Conservation (phyloP, 2,329 filamentous ascomycete genomes). For the Monosporascus sp. region DNA sequence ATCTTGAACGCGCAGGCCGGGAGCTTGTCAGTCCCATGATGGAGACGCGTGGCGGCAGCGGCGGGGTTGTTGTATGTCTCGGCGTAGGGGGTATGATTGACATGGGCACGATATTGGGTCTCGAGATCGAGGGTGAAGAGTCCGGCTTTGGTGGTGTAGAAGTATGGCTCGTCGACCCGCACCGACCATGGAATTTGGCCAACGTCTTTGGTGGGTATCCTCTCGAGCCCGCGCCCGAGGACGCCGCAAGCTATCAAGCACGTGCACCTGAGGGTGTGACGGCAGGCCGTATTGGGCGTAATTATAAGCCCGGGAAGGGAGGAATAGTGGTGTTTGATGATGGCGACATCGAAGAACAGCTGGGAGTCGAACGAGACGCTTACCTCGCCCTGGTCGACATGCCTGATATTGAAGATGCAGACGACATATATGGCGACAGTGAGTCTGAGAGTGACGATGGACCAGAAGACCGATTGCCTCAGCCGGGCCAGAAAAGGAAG, state of each 20-base stretch:
- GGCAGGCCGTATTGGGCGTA: conserved; percentile 64
- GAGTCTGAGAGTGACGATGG: conserved; percentile 55
- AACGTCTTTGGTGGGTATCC: conserved; percentile 84
- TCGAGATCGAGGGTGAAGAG: conserved; percentile 65
- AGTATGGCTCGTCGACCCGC: conserved; percentile 89
- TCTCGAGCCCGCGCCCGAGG: conserved; percentile 45
- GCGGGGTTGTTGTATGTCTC: conserved; percentile 85
- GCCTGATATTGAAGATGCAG: conserved; percentile 79
- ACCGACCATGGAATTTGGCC: conserved; percentile 88
- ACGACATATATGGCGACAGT: conserved; percentile 55
- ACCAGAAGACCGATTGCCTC: conserved; percentile 42
- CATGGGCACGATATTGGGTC: conserved; percentile 70
- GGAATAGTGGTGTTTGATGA: conserved; percentile 95
- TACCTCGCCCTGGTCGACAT: conserved; percentile 85
- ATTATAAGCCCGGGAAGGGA: conserved; percentile 73
- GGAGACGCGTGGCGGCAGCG: conserved; percentile 74
- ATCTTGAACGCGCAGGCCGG: conserved; percentile 74
- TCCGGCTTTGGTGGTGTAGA: conserved; percentile 76
- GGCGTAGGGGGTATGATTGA: conserved; percentile 92
- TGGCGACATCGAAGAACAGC: conserved; percentile 84
- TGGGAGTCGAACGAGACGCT: conserved; percentile 69
- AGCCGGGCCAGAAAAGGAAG: conserved; percentile 67
- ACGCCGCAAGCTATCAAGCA: conserved; percentile 40
- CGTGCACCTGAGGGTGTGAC: conserved; percentile 62
- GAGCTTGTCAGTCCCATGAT: conserved; percentile 83